These are phyloP conservation scores for Epichloe gansuensis DNA, from an alignment of 2,329 filamentous ascomycete species.

Conservation along the genomic window DNA sequence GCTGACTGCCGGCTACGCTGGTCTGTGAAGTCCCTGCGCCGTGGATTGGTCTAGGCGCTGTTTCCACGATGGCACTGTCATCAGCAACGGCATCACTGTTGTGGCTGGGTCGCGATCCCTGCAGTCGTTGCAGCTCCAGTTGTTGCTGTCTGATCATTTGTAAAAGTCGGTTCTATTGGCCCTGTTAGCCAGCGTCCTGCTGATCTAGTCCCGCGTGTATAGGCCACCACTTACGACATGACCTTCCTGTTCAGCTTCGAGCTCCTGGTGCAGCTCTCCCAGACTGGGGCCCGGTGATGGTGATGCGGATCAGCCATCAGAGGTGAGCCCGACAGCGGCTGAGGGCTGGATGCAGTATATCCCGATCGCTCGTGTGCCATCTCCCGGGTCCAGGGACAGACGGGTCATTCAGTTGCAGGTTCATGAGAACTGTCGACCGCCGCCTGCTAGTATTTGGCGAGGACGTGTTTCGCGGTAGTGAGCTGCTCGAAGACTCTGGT, in stretches of 20 bases:
- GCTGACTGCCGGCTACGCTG: conserved; percentile 11
- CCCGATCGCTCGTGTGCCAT: conserved; percentile 38
- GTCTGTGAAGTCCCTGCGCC: conserved; percentile 25
- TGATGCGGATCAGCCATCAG: conserved; percentile 45
- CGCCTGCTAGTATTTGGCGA: conserved; percentile 43
- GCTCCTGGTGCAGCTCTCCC: conserved; percentile 66
- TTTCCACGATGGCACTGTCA: conserved; percentile 31
- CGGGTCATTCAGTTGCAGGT: conserved; percentile 62
- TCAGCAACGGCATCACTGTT: conserved; percentile 31
- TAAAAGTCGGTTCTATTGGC: conserved; percentile 55
- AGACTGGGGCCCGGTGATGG: conserved; percentile 59
- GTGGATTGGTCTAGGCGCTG: conserved; percentile 32
- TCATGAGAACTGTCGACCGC: conserved; percentile 59
- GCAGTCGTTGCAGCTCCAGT: conserved; percentile 52
- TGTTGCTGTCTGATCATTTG: conserved; percentile 69
- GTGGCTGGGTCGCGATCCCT: conserved; percentile 30
- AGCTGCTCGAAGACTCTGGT: conserved; percentile 42
- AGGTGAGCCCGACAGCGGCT: conserved; percentile 36
- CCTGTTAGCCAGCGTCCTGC: neutral
- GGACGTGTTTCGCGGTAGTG: conserved; percentile 29
- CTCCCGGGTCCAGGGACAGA: conserved; percentile 56
- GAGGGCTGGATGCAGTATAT: conserved; percentile 27
- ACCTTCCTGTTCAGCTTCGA: conserved; percentile 68
- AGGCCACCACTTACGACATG: conserved; percentile 48
- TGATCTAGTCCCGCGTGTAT: conserved; percentile 5